Percentiles rank a stretch among this genome's conserved stretches.
phyloP scores from a whole-genome alignment of 805 yeast species.

The Blastobotrys mokoenaii region DNA sequence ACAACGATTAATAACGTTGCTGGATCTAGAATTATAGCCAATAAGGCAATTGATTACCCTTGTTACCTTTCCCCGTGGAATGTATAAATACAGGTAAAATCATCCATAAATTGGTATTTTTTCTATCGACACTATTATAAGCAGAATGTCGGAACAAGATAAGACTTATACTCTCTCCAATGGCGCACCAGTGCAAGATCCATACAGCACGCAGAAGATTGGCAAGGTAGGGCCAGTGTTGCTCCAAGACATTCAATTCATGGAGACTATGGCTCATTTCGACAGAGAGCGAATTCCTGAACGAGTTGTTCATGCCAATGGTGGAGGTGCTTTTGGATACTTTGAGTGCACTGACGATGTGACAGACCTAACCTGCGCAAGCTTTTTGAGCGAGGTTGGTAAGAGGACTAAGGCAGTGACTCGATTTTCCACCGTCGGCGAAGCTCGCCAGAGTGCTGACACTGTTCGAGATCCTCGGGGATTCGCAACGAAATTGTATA shows the following conservation, averaged over 20 bases:
- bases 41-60: too few species aligned
- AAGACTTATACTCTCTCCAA: conserved; percentile 39
- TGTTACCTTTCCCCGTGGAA: too few species aligned
- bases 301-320: conserved; percentile 61
- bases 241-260: conserved; percentile 48
- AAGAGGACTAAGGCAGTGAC: conserved; percentile 61
- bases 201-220: conserved; percentile 45
- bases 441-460: conserved; percentile 60
- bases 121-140: too few species aligned
- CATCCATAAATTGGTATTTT: too few species aligned
- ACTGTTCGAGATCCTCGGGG: conserved; percentile 66
- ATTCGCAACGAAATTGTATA: conserved; percentile 54
- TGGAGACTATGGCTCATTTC: conserved; percentile 50
- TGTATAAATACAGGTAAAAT: too few species aligned
- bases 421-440: conserved; percentile 62
- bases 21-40: too few species aligned
- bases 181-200: conserved; percentile 51
- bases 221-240: conserved; percentile 51
- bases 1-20: too few species aligned
- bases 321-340: conserved; percentile 53
- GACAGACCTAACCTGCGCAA: conserved; percentile 38
- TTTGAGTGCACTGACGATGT: conserved; percentile 53
- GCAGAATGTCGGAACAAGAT: neutral
- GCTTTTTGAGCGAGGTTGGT: conserved; percentile 63
- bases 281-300: conserved; percentile 60